Evolutionary conservation across 768 basidiomycete species (phyloP).

Genomic region (Tylopilus felleus): DNA sequence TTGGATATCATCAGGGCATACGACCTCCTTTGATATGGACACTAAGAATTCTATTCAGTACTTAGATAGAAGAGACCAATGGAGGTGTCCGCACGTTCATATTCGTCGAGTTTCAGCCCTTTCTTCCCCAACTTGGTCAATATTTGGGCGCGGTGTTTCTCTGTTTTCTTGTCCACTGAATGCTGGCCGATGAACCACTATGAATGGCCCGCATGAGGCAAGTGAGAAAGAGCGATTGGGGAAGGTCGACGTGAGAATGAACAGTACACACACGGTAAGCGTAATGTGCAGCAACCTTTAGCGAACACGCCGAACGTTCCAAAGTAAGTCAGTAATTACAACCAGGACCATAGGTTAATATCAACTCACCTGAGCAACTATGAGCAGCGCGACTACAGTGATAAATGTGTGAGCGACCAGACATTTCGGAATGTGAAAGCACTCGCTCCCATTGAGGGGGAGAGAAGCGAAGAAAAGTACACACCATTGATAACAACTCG

Average conservation of each 20-base stretch:
- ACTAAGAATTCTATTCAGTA: slow-evolving; percentile 37
- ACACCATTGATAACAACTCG: slow-evolving; percentile 46
- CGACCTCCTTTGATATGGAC: slow-evolving; percentile 88
- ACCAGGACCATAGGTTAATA: background rate
- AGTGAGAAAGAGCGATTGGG: background rate
- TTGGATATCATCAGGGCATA: slow-evolving; percentile 86
- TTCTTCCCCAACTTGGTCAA: slow-evolving; percentile 68
- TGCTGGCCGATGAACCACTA: slow-evolving; percentile 65
- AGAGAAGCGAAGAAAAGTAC: slow-evolving; percentile 6
- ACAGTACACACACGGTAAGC: slow-evolving; percentile 56
- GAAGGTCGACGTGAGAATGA: background rate
- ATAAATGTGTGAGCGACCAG: slow-evolving; percentile 7
- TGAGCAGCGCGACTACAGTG: slow-evolving; percentile 46
- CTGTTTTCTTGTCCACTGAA: slow-evolving; percentile 55
- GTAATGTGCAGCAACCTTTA: slow-evolving; percentile 76
- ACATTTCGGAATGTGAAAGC: background rate
- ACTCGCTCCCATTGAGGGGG: background rate
- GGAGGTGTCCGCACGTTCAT: slow-evolving; percentile 68
- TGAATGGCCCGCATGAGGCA: background rate
- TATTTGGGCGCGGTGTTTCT: slow-evolving; percentile 67
- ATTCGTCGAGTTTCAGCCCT: slow-evolving; percentile 79
- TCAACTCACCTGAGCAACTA: slow-evolving; percentile 48
- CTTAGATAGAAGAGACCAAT: background rate
- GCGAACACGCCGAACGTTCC: background rate
- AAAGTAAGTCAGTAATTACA: background rate